These are phyloP conservation scores for Lojkania enalia DNA, from an alignment of 2,329 filamentous ascomycete genomes.

Conservation along the genomic window DNA sequence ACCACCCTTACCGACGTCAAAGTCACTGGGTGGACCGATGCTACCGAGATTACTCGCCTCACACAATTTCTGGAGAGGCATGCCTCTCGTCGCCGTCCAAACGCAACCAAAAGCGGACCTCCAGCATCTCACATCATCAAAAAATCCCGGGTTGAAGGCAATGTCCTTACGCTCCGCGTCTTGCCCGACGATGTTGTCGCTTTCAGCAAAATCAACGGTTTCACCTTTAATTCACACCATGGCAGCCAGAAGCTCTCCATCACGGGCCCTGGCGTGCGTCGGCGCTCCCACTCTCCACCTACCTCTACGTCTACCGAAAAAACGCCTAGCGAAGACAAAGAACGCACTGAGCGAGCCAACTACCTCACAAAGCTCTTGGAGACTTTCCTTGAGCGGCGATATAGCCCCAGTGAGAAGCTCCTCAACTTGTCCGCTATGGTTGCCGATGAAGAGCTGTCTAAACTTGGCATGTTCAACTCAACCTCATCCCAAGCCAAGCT, in stretches of 20 bases:
- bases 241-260: constrained; percentile 36
- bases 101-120: constrained; percentile 26
- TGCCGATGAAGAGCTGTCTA: constrained; percentile 69
- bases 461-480: constrained; percentile 75
- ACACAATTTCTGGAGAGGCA: constrained; percentile 45
- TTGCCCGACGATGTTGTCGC: constrained; percentile 38
- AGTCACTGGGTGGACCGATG: constrained; percentile 47
- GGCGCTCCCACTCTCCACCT: constrained; percentile 11
- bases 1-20: constrained; percentile 35
- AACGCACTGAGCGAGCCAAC: too few relatives aligned
- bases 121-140: constrained; percentile 41
- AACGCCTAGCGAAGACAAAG: constrained; percentile 10
- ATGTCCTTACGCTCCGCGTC: constrained; percentile 44
- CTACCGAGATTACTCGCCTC: constrained; percentile 38
- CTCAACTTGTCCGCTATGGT: constrained; percentile 81
- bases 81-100: constrained; percentile 40
- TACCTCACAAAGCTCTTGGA: constrained; percentile 71
- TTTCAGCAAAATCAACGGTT: constrained; percentile 46
- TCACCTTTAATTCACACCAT: constrained; percentile 39
- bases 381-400: constrained; percentile 72
- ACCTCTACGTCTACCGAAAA: too few relatives aligned
- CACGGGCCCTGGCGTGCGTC: constrained; percentile 17
- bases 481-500: constrained; percentile 78
- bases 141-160: constrained; percentile 40
- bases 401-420: constrained; percentile 71